These are phyloP conservation scores for Noccaea bulbosa DNA, from an alignment of 345 rosid species.

Conservation along the genomic window DNA sequence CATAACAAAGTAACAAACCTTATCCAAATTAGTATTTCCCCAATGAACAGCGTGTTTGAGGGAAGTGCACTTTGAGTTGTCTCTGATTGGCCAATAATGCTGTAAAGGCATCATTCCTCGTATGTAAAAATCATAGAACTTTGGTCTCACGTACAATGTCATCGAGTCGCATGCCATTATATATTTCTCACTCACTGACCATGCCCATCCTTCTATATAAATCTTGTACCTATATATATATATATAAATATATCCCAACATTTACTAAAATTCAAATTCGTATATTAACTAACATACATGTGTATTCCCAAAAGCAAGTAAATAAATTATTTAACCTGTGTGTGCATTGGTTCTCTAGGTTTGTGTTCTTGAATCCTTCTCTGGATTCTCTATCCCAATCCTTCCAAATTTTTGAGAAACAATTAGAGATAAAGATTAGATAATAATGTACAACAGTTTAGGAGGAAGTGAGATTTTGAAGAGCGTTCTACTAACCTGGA, in stretches of 20 bases:
- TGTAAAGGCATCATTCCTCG: conserved; percentile 70
- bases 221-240: conserved; percentile 63
- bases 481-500: conserved; percentile 13
- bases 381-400: conserved; percentile 54
- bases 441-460: neutral
- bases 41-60: conserved; percentile 76
- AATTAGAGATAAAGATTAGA: too few species aligned
- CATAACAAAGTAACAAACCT: conserved; percentile 20
- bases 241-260: neutral
- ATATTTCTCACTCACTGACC: conserved; percentile 87
- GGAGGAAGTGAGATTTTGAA: neutral
- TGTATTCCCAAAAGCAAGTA: neutral
- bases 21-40: conserved; percentile 56
- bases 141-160: conserved; percentile 54
- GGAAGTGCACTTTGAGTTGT: conserved; percentile 54
- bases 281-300: neutral
- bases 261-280: neutral
- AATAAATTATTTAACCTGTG: conserved; percentile 49
- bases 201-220: conserved; percentile 70
- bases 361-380: conserved; percentile 57
- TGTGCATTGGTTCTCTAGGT: conserved; percentile 59
- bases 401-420: conserved; percentile 32
- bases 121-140: conserved; percentile 61
- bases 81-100: conserved; percentile 82
- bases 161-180: conserved; percentile 79